Percentiles rank a stretch among this genome's conserved stretches.
Evolutionary conservation across 176 grass and related monocot genomes (phyloP).

Genomic region (Hsuehochloa calcarea): DNA sequence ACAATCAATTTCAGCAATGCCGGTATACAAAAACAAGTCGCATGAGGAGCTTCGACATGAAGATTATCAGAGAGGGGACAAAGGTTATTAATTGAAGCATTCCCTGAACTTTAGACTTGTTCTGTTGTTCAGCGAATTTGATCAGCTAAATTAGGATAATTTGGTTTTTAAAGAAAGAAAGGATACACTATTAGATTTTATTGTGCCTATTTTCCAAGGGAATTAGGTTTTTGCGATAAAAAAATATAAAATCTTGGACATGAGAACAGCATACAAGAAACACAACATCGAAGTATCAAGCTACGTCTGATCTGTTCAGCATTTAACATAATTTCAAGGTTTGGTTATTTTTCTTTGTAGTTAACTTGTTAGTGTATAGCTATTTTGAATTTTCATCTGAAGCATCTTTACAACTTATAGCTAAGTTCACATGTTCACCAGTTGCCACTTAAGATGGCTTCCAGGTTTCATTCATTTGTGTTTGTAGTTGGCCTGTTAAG

Average conservation of each 20-base stretch:
- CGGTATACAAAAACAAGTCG: slow-evolving; percentile 32
- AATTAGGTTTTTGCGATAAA: too few relatives aligned
- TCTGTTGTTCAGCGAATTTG: background rate
- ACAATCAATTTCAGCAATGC: slow-evolving; percentile 52
- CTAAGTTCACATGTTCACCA: background rate
- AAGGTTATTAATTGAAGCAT: slow-evolving; percentile 19
- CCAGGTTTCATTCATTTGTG: background rate
- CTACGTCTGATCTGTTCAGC: background rate
- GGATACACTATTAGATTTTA: background rate
- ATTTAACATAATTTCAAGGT: background rate
- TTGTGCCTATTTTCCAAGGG: background rate
- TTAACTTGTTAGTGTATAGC: background rate
- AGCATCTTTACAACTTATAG: background rate
- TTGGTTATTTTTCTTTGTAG: background rate
- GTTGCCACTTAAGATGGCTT: background rate
- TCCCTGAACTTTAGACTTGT: background rate
- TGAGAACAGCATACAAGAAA: too few relatives aligned
- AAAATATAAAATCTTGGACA: too few relatives aligned
- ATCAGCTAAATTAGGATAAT: background rate
- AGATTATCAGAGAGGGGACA: slow-evolving; percentile 31
- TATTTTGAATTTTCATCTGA: slow-evolving; percentile 11
- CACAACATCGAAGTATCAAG: background rate
- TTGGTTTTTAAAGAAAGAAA: background rate
- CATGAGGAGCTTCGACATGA: slow-evolving; percentile 47
- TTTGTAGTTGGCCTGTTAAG: background rate